phyloP scores from a whole-genome alignment of 176 grass and related monocot species.

The Tillandsia fasciculata region DNA sequence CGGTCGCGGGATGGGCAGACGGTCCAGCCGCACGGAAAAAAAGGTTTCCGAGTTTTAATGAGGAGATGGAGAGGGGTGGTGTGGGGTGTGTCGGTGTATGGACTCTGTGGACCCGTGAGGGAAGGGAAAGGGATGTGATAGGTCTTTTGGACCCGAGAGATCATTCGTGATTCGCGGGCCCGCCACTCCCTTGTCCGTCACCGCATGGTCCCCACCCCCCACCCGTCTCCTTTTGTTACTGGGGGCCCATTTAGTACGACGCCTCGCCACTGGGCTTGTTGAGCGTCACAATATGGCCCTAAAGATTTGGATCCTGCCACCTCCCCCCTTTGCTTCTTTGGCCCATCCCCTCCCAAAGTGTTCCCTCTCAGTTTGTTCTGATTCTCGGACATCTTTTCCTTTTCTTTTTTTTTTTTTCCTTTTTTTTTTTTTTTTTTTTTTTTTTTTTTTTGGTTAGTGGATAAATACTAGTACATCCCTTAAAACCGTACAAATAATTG shows the following conservation, averaged over 20 bases:
- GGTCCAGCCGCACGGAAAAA: no score
- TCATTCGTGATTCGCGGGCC: constrained; percentile 13
- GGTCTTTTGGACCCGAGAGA: constrained; percentile 7
- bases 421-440: no score
- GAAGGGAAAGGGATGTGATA: constrained; percentile 13
- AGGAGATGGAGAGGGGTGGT: constrained; percentile 12
- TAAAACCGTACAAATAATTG: no score
- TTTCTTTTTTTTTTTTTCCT: no score
- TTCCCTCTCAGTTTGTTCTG: no score
- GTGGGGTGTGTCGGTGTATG: not conserved
- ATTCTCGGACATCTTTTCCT: no score
- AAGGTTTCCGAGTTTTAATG: not conserved
- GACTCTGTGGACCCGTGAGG: not conserved
- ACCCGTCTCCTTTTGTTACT: not conserved
- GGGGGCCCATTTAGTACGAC: not conserved
- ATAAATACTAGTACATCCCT: no score
- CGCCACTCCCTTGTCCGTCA: constrained; percentile 7
- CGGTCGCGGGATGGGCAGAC: no score
- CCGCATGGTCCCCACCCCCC: constrained; percentile 2
- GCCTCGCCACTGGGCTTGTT: not conserved
- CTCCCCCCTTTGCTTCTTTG: not conserved
- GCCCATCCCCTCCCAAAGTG: no score
- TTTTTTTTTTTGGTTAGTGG: no score
- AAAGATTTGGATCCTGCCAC: constrained; percentile 27
- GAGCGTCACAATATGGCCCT: constrained; percentile 4